Evolutionary conservation across 176 grass and related monocot genomes (phyloP), one percentile per base, ranked within the genome.

Genomic region (Ensete ventricosum): DNA sequence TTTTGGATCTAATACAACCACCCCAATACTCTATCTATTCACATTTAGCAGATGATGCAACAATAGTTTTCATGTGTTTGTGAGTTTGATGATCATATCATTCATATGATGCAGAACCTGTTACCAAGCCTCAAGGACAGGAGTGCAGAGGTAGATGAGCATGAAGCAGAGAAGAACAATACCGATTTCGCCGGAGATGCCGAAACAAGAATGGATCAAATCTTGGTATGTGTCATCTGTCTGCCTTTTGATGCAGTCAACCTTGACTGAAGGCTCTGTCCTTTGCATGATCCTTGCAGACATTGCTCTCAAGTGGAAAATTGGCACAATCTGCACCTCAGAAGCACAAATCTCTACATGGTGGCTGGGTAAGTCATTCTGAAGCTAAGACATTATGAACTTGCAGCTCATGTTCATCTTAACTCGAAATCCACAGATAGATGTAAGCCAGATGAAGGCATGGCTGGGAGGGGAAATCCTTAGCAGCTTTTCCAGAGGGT

Each of bases 401-500:
- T 71, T 52, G 34, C 26, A 70, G 27, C 19, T 50, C 48, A 10
- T 55, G 13, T 74, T 11, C 12, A 34, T 26, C 9, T 6, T 73
- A 16, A 73, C 19, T 69, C 2, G 16, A 69, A 49, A 50, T 29
- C 23, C 68, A 71, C 67, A 70, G 67, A 70, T 70, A 29, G 43
- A 49, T 50, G 9, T 70, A 50, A 6, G 67, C 68, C 68, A 74
- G 8, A 14, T 74, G 72, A 74, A 57, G 72, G 24, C 72, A 54
- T 27, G 72, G 53, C 2, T 87, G 52, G 71, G 68, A 58, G 34
- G 2, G 11, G 75, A 83, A 58, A 50, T 85, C 24, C 14, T 68
- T 17, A 77, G 76, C 52, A 75, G 79, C 48, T 43, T 85, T 22
- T 67, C 73, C 34, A 77, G 51, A 54, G 73, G 77, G 67, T 60